These are phyloP conservation scores for Melocanna baccifera DNA, from an alignment of 176 grass and related monocot species.

Conservation along the genomic window DNA sequence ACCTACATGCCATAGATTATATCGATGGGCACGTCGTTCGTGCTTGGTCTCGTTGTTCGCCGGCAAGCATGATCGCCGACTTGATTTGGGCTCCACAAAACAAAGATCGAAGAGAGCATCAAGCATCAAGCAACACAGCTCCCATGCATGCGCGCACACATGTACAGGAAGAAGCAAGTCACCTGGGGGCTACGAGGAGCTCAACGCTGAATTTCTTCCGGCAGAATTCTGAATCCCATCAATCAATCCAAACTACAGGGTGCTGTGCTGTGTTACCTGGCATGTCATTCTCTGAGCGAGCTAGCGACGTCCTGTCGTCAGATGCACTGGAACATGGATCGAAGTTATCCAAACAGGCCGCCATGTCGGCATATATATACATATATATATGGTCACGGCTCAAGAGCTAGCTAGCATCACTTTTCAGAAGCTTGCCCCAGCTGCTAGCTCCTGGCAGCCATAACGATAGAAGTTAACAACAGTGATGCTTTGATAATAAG, in stretches of 20 bases:
- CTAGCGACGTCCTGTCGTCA: background rate
- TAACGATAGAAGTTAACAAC: background rate
- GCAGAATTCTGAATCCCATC: background rate
- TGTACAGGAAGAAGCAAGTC: background rate
- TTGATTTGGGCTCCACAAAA: background rate
- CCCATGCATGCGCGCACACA: too few species aligned
- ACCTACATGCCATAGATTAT: background rate
- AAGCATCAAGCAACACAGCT: background rate
- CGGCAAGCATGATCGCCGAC: background rate
- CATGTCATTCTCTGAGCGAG: too few species aligned
- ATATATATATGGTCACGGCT: background rate
- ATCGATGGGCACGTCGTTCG: background rate
- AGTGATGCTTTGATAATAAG: background rate
- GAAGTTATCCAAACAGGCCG: background rate
- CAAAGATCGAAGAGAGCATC: background rate
- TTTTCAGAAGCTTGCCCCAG: background rate
- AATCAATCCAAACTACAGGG: background rate
- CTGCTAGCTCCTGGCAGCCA: background rate
- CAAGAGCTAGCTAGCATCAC: background rate
- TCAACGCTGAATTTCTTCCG: background rate
- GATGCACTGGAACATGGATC: background rate
- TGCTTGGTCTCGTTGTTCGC: background rate
- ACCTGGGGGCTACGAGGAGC: background rate
- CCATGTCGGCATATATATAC: background rate
- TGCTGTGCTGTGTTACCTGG: background rate